Evolutionary conservation across 2,329 filamentous ascomycete genomes (phyloP).

Genomic region (Phialophora macrospora): DNA sequence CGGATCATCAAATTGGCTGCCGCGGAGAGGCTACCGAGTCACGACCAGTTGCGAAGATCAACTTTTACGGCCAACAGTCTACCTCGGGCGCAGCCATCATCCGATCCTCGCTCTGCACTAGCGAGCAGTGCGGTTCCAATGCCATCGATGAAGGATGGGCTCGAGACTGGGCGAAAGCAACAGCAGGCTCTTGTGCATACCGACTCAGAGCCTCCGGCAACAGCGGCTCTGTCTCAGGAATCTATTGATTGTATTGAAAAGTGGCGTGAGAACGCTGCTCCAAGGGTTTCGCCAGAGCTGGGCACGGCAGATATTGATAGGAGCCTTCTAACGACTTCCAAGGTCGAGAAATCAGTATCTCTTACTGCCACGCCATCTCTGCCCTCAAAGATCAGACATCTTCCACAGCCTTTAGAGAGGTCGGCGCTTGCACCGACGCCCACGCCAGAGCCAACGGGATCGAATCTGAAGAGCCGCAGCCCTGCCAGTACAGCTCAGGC

Average conservation of each 20-base stretch:
- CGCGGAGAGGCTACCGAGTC: neutral
- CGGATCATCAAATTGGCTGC: slow-evolving; percentile 19
- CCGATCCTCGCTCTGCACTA: neutral
- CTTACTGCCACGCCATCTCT: neutral
- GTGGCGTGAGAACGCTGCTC: slow-evolving; percentile 17
- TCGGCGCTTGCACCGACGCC: neutral
- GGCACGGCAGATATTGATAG: slow-evolving; percentile 25
- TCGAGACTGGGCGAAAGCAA: neutral
- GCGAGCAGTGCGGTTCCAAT: neutral
- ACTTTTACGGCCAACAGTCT: neutral
- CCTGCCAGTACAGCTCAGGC: neutral
- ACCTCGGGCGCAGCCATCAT: neutral
- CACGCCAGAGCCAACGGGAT: neutral
- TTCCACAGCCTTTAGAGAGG: neutral
- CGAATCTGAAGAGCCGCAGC: neutral
- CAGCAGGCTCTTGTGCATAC: neutral
- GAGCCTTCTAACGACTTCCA: neutral
- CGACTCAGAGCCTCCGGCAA: neutral
- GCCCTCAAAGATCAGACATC: neutral
- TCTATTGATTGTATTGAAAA: slow-evolving; percentile 42
- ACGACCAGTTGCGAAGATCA: neutral
- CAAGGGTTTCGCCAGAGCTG: slow-evolving; percentile 22
- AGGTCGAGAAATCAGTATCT: neutral
- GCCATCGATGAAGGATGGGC: neutral
- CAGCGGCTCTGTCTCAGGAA: slow-evolving; percentile 8